These are phyloP conservation scores for Lachancea dasiensis DNA, from an alignment of 805 yeast species.

Conservation along the genomic window DNA sequence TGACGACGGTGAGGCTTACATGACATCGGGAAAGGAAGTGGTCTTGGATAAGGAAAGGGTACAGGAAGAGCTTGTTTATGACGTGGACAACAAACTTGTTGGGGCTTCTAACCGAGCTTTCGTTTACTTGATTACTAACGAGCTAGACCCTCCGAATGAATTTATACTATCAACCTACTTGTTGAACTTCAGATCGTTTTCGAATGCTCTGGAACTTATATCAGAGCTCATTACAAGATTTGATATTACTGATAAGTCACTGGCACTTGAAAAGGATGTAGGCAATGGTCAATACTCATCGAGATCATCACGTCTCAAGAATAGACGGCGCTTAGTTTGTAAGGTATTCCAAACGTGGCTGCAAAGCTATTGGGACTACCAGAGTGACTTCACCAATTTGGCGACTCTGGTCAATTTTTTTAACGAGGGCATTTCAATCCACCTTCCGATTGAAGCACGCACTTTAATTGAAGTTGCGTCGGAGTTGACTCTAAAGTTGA, in stretches of 20 bases:
- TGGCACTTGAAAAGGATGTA: slow-evolving; percentile 30
- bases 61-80: slow-evolving; percentile 37
- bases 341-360: slow-evolving; percentile 76
- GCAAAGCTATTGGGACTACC: slow-evolving; percentile 80
- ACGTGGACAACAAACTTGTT: slow-evolving; percentile 43
- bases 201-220: slow-evolving; percentile 58
- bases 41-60: slow-evolving; percentile 24
- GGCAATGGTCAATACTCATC: slow-evolving; percentile 37
- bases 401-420: slow-evolving; percentile 72
- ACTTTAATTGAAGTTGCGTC: slow-evolving; percentile 58
- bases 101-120: slow-evolving; percentile 72
- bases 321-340: slow-evolving; percentile 61
- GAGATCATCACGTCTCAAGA: slow-evolving; percentile 43
- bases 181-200: slow-evolving; percentile 67
- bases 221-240: slow-evolving; percentile 63
- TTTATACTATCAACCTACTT: slow-evolving; percentile 70
- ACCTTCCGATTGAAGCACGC: slow-evolving; percentile 61
- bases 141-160: slow-evolving; percentile 53
- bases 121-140: slow-evolving; percentile 62
- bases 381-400: slow-evolving; percentile 51
- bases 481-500: slow-evolving; percentile 41
- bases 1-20: slow-evolving; percentile 21
- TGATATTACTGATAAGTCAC: slow-evolving; percentile 41
- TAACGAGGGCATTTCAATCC: slow-evolving; percentile 63
- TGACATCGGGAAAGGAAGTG: slow-evolving; percentile 8